Base-by-base conservation (phyloP, 441 rosid genomes). In the Adansonia grandidieri region DNA sequence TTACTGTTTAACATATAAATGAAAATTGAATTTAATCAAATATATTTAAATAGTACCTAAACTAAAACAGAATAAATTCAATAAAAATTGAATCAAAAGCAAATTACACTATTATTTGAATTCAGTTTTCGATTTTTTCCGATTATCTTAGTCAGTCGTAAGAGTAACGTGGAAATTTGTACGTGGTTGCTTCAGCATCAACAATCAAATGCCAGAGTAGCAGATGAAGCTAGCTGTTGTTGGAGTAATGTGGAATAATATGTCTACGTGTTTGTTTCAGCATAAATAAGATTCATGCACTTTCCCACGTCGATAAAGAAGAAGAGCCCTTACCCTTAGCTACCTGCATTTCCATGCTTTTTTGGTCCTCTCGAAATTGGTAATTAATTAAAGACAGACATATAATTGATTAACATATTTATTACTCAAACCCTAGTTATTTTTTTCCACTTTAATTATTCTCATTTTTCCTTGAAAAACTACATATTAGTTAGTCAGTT, bases 201-300 rank as follows among this genome's bases (percentile, higher is more conserved):
- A 28, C 32, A 28, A 28, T 28, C 32, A 28, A 28, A 28, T 28
- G 32, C 32, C 32, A 28, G 32, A 28, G 32, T 28, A 28, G 32
- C 32, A 28, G 32, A 28, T 28, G 32, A 28, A 28, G 32, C 32
- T 28, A 2, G 32, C 32, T 77, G 66, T 32, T 70, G 71, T 61
- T 61, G 66, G 62, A 19, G 68, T 32, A 58, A 47, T 67, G 22
- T 32, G 15, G 48, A 80, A 61, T 9, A 22, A 10, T 50, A 71
- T 67, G 75, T 19, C 54, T 50, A 70, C 72, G 80, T 76, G 81
- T 79, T 24, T 24, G 74, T 63, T 65, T 54, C 56, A n/a, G 75
- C 71, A 37, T 6, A 13, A 63, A 63, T 58, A 19, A 80, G 83
- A 83, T 83, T 74, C 83, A 83, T 83, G 83, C 83, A 83, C 54